phyloP scores from a whole-genome alignment of 2,329 filamentous ascomycete genomes.

The Colletotrichum chlorophyti region DNA sequence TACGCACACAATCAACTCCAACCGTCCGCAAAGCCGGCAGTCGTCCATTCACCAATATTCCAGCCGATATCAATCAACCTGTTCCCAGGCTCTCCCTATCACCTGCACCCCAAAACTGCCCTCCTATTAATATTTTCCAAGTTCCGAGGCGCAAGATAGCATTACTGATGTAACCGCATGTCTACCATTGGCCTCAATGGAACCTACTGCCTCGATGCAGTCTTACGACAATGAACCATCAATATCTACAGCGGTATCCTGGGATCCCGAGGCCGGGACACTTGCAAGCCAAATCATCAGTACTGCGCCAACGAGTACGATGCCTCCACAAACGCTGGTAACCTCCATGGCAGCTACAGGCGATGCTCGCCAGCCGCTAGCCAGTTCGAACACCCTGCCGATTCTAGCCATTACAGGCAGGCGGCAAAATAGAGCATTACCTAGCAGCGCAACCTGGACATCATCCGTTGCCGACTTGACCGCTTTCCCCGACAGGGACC shows the following conservation, averaged over 20 bases:
- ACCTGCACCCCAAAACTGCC: no score
- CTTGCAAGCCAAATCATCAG: constrained; percentile 15
- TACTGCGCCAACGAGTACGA: constrained; percentile 22
- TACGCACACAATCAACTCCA: no score
- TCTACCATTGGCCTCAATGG: no score
- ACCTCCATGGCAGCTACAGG: neutral
- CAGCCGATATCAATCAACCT: no score
- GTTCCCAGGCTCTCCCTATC: no score
- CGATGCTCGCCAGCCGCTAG: neutral
- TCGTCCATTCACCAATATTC: no score
- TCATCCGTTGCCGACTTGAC: constrained; percentile 60
- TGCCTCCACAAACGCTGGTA: constrained; percentile 3
- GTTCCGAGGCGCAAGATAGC: no score
- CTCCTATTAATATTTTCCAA: no score
- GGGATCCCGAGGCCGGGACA: constrained; percentile 29
- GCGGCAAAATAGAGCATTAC: constrained; percentile 32
- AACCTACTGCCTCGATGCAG: no score
- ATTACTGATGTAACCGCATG: no score
- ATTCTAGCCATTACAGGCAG: constrained; percentile 25
- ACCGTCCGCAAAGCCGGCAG: no score
- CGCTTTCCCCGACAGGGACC: constrained; percentile 55
- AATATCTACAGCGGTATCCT: constrained; percentile 31
- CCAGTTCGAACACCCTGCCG: constrained; percentile 29
- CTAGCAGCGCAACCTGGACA: constrained; percentile 63
- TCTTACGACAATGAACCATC: constrained; percentile 36